These are phyloP conservation scores for Yarrowia sp. DNA, from an alignment of 805 yeast genomes.

Conservation along the genomic window DNA sequence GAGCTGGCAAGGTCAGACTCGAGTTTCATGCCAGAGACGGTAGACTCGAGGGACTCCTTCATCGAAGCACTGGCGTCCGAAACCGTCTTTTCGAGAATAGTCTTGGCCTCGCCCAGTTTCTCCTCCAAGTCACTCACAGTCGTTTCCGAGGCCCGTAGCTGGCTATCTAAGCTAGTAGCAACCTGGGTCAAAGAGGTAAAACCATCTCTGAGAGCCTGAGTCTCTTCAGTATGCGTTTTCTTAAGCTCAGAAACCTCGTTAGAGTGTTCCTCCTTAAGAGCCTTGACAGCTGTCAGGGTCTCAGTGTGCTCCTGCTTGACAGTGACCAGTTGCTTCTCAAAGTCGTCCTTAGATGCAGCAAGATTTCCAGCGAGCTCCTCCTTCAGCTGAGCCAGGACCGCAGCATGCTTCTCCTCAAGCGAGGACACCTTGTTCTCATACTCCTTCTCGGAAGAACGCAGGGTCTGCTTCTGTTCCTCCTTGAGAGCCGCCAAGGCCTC, in stretches of 20 bases:
- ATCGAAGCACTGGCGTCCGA: neutral
- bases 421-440: neutral
- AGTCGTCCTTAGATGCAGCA: neutral
- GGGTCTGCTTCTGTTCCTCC: slow-evolving; percentile 1
- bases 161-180: neutral
- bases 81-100: slow-evolving; percentile 3
- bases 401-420: neutral
- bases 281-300: neutral
- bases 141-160: neutral
- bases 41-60: slow-evolving; percentile 1
- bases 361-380: neutral
- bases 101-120: slow-evolving; percentile 2
- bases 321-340: neutral
- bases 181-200: neutral
- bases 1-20: slow-evolving; percentile 1
- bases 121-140: slow-evolving; percentile 8
- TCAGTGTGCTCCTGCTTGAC: slow-evolving; percentile 12
- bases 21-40: slow-evolving; percentile 3
- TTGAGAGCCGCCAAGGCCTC: neutral
- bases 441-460: neutral
- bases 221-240: neutral
- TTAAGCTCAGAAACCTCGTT: neutral
- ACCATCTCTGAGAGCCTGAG: slow-evolving; percentile 11
- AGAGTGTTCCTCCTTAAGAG: slow-evolving; percentile 7
- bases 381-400: neutral